Base-by-base conservation (phyloP, 2,329 filamentous ascomycete genomes). In the Aurifilum marmelostoma region DNA sequence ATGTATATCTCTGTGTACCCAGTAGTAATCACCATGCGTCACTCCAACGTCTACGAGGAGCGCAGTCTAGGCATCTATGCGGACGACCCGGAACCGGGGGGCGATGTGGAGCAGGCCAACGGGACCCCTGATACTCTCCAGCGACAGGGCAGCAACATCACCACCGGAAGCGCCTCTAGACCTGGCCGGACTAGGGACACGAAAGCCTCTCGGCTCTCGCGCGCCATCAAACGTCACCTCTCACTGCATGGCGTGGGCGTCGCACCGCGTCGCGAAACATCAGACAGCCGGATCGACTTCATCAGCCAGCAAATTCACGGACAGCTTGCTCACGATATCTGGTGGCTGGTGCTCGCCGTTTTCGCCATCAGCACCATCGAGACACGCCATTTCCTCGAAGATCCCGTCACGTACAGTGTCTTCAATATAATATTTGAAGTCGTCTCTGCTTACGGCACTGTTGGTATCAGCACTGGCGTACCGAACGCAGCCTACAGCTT, bases 11-110 rank as follows among this genome's bases (percentile, higher is more conserved):
- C 87, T 0, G 86, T 84, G 2, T 90, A 88, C 70, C 88, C 89
- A 0, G 84, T 90, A 29, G 84, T 87, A 34, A 87, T 90, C 69
- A 88, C 86, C 0, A 87, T 90, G 79, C 85, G 90, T 37, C 88
- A 89, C 75, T 90, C 89, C 52, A 92, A 92, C 74, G 87, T 91
- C 39, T 92, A 92, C 75, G 90, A 92, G 75, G 89, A 92, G 74
- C 83, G 88, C 8, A 89, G 87, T 0, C 80, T 92, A 1, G 89
- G 89, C 0, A 85, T 90, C 41, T 87, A 89, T 69, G 78, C 78
- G 56, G 79, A 82, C 32, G 78, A 78, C 27, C 75, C 11, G 11
- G 60, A 64, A 24, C 66, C 50, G 12, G 37, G 60, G 11, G n/a
- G 18, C 18, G 66, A 68, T n/a, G 21, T 64, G 8, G 66, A 68